Base-by-base conservation (phyloP, 2,329 filamentous ascomycete species). In the Apiospora saccharicola region DNA sequence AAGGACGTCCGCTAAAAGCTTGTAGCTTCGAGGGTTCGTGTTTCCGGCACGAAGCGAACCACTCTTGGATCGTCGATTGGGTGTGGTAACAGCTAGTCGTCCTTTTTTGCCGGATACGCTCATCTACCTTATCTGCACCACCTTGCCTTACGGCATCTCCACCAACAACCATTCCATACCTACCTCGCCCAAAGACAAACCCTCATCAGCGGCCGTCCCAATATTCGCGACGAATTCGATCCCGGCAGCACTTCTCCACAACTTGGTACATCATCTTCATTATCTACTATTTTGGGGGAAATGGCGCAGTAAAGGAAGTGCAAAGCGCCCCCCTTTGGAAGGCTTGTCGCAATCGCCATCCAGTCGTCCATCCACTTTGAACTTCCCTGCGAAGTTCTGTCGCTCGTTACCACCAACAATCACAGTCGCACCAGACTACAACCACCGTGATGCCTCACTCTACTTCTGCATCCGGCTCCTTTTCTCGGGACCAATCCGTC, bases 391-490 rank as follows among this genome's bases (percentile, higher is more conserved):
- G 57, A 41, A 64, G 57, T 64, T 64, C 67, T 49, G 67, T 47
- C 67, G 67, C 67, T 46, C 67, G 44, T 44, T 49, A 46, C 44
- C 67, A 34, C 26, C 44, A 24, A 69, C 26, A 37, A 30, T 26
- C 67, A 37, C 8, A n/a, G 44, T 69, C 22, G 37, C 14, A 34
- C 22, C 44, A 61, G 69, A 43, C 64, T n/a, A 53, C 49, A 22
- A 71, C 43, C 13, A 41, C 69, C 71, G 76, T 72, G 57, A 81
- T 81, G 80, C 78, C 80, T 75, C 79, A 80, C 74, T 80, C 80
- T 44, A 81, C 78, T 30, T 30, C 26, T 26, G 75, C 75, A 34
- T 81, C 79, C 19, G 76, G 77, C 57, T 79, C 80, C 64, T 79
- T 78, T 69, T 75, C 76, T 71, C 78, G 78, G 71, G 80, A 81